Base-by-base conservation (phyloP, 1,284 basidiomycete species). In the Pascua sp. region DNA sequence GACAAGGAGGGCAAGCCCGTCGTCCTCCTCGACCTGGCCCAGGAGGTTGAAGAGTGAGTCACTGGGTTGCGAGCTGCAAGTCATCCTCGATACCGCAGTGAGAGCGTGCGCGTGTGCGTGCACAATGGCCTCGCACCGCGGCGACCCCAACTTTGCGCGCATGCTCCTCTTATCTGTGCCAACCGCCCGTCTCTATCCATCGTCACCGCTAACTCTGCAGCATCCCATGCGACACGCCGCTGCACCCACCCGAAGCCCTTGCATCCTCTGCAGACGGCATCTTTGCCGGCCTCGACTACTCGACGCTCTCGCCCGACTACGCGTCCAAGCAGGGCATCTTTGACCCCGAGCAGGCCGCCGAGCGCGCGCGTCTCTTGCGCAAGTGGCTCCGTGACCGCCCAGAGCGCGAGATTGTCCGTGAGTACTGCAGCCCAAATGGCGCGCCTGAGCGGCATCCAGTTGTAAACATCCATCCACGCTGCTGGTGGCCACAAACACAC, bases 341-440 rank as follows among this genome's bases (percentile, higher is more conserved):
- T 51, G 57, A 51, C 16, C 68, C 69, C 8, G 68, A 65, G n/a
- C 59, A 61, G 5, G 71, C 61, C 0, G 43, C 50, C 10, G 70
- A 73, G 52, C 49, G 77, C 37, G 75, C 75, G 4, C 56, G 47
- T 45, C 54, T 59, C 49, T 71, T 75, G 0, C 64, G 77, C 45
- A 52, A 56, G 44, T 77, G 73, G 76, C 61, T 79, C 46, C 62
- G 74, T 16, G 61, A 65, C 8, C 60, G 74, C 36, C 56, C 60
- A 13, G 77, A 78, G 66, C 47, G 62, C 41, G 71, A 74, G 63
- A 77, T 79, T 57, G 76, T 79, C 32, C 64, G 68, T 70, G 60
- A 65, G 69, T 64, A 17, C 24, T 24, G n/a, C 13, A 7, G n/a
- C 16, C 3, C 24, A 32, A 32, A 32, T 32, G 3, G 24, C 24